These are phyloP conservation scores for Aphanomyces astaci DNA, from an alignment of 352 stramenopile species.

Conservation along the genomic window DNA sequence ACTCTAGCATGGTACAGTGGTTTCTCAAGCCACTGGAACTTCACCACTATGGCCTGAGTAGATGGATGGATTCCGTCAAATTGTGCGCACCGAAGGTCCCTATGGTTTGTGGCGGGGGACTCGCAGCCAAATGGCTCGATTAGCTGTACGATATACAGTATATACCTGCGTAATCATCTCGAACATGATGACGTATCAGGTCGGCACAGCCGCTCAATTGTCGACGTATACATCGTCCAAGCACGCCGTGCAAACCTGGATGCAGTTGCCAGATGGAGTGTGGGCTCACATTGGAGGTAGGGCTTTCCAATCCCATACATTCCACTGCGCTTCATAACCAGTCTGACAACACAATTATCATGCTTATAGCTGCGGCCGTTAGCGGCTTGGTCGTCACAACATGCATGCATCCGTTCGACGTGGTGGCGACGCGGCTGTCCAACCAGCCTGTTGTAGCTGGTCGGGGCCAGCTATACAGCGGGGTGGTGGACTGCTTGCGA, in stretches of 20 bases:
- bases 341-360: too few species aligned
- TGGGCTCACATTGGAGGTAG: conserved; percentile 67
- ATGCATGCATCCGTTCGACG: conserved; percentile 83
- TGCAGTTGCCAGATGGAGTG: conserved; percentile 55
- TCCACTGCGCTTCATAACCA: too few species aligned
- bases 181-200: conserved; percentile 32
- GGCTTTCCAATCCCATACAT: conserved; percentile 25
- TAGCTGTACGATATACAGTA: conserved; percentile 40
- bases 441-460: conserved; percentile 77
- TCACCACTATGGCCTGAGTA: too few species aligned
- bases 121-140: conserved; percentile 56
- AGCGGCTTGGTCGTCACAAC: conserved; percentile 70
- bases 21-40: too few species aligned
- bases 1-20: conserved; percentile 63
- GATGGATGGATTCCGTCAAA: conserved; percentile 71
- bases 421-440: conserved; percentile 79
- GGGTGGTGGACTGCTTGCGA: conserved; percentile 58
- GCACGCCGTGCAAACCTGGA: conserved; percentile 50
- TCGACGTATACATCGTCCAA: conserved; percentile 79
- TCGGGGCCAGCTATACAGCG: conserved; percentile 67
- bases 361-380: conserved; percentile 60
- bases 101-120: conserved; percentile 63
- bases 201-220: conserved; percentile 70
- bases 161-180: background rate
- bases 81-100: conserved; percentile 58